Conservation (phyloP, 805 yeast genomes). For the Cyberlindnera galapagoensis region DNA sequence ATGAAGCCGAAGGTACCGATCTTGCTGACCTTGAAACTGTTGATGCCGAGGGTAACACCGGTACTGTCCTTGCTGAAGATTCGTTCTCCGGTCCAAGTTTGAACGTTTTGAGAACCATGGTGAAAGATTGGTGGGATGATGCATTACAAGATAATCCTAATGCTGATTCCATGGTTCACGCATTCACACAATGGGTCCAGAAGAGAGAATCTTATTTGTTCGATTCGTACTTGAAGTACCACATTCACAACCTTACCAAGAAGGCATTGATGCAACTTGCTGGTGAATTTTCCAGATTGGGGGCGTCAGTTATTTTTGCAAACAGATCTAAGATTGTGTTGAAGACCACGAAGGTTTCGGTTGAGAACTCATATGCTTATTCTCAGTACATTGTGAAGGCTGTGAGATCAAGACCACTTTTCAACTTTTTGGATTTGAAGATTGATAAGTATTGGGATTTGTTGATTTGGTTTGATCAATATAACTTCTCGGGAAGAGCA, state of each 20-base stretch:
- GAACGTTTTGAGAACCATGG: conserved; percentile 60
- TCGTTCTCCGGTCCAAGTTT: conserved; percentile 76
- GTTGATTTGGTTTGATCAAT: conserved; percentile 92
- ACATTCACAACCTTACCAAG: conserved; percentile 78
- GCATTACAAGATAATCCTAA: conserved; percentile 60
- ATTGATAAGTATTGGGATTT: conserved; percentile 85
- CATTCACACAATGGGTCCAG: conserved; percentile 82
- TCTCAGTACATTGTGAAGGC: conserved; percentile 79
- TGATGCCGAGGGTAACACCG: conserved; percentile 24
- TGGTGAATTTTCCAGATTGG: conserved; percentile 71
- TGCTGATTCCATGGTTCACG: conserved; percentile 80
- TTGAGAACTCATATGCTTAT: conserved; percentile 85
- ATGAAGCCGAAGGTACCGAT: conserved; percentile 85
- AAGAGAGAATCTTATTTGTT: conserved; percentile 65
- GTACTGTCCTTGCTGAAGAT: conserved; percentile 59
- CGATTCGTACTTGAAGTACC: conserved; percentile 76
- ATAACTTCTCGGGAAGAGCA: conserved; percentile 74
- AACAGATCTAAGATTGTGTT: conserved; percentile 68
- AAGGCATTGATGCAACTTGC: conserved; percentile 76
- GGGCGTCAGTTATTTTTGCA: conserved; percentile 76
- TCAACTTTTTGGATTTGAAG: conserved; percentile 70
- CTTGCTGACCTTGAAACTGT: conserved; percentile 43
- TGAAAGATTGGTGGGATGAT: conserved; percentile 91
- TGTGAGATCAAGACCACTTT: conserved; percentile 72
- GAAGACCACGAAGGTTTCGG: conserved; percentile 67